Evolutionary conservation across 139 green algal genomes (phyloP).

Genomic region (Medakamo hakoo): DNA sequence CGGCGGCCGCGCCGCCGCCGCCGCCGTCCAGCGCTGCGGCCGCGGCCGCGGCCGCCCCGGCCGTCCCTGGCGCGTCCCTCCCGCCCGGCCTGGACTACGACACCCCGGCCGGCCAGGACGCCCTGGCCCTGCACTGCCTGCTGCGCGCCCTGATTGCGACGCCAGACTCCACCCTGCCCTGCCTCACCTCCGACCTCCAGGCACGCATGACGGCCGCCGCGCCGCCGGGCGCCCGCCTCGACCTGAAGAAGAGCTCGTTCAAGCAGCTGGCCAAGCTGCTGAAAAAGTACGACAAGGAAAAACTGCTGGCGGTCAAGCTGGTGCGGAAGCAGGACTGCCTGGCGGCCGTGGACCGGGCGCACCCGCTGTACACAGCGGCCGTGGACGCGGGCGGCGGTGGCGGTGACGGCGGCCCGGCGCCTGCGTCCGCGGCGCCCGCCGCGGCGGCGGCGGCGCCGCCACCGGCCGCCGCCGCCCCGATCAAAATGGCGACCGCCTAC

Average conservation of each 20-base stretch:
- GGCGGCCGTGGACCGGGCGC: slow-evolving; percentile 7
- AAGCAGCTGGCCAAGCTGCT: slow-evolving; percentile 23
- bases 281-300: slow-evolving; percentile 13
- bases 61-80: background rate
- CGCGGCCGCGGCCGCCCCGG: background rate
- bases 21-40: background rate
- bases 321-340: slow-evolving; percentile 18
- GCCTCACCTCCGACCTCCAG: slow-evolving; percentile 13
- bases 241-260: slow-evolving; percentile 19
- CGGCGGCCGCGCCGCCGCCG: too few relatives aligned
- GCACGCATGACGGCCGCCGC: slow-evolving; percentile 8
- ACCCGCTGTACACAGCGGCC: slow-evolving; percentile 11
- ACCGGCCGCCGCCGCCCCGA: background rate
- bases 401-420: background rate
- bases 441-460: background rate
- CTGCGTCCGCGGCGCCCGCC: background rate
- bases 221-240: slow-evolving; percentile 8
- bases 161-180: slow-evolving; percentile 8
- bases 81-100: background rate
- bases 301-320: slow-evolving; percentile 7
- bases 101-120: slow-evolving; percentile 2
- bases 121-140: slow-evolving; percentile 7
- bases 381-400: background rate
- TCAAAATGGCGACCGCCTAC: slow-evolving; percentile 1
- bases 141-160: slow-evolving; percentile 5